Percentiles rank a stretch among this genome's conserved stretches.
phyloP scores from a whole-genome alignment of 345 rosid genomes.

The Hypericum perforatum region DNA sequence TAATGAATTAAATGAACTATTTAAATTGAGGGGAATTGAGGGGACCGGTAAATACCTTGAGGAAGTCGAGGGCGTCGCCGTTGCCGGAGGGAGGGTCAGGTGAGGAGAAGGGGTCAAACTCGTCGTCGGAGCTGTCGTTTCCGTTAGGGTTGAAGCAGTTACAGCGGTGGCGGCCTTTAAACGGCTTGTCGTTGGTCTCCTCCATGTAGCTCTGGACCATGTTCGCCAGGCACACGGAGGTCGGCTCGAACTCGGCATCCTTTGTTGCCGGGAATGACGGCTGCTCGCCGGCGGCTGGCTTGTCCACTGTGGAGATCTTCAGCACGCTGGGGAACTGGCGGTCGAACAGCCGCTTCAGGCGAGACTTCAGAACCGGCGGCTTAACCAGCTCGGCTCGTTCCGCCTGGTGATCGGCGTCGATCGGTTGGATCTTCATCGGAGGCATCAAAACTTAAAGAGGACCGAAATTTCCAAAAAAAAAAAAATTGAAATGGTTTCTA shows the following conservation, averaged over 20 bases:
- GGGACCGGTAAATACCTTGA: conserved; percentile 39
- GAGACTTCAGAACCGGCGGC: conserved; percentile 64
- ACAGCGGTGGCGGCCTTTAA: conserved; percentile 39
- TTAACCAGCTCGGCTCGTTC: conserved; percentile 35
- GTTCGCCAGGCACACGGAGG: conserved; percentile 56
- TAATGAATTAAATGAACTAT: too few relatives aligned
- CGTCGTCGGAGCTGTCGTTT: conserved; percentile 70
- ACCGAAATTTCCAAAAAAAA: too few relatives aligned
- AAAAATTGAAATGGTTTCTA: too few relatives aligned
- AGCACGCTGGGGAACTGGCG: conserved; percentile 40
- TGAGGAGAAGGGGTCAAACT: conserved; percentile 27
- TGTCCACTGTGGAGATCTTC: conserved; percentile 36
- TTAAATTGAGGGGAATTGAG: background rate
- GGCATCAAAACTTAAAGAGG: conserved; percentile 20
- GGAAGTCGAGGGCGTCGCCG: conserved; percentile 43
- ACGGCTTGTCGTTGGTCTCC: conserved; percentile 48
- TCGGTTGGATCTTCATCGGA: conserved; percentile 75
- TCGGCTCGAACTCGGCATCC: conserved; percentile 56
- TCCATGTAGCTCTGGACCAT: conserved; percentile 80
- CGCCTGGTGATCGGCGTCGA: conserved; percentile 38
- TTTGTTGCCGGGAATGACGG: conserved; percentile 24
- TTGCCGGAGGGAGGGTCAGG: conserved; percentile 26
- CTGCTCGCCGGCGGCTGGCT: conserved; percentile 27
- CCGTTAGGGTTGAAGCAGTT: conserved; percentile 56
- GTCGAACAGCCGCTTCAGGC: conserved; percentile 78